Evolutionary conservation across 805 yeast species (phyloP).

Genomic region (Starmerella etchellsii): DNA sequence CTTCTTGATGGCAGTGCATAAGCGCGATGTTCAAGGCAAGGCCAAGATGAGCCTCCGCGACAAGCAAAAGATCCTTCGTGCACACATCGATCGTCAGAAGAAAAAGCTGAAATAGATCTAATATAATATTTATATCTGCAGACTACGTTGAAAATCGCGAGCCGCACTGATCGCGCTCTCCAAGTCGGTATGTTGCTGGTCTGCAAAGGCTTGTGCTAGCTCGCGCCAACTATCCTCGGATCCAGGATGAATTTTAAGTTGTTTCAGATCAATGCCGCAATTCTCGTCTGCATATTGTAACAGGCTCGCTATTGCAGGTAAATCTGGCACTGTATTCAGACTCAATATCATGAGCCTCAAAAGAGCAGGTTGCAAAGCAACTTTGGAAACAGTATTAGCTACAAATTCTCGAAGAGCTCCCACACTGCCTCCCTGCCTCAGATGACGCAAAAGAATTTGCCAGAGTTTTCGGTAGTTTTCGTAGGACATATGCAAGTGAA

Average conservation of each 20-base stretch:
- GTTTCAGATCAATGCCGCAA: neutral
- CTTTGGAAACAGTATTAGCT: neutral
- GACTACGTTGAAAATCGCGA: neutral
- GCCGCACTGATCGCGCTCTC: neutral
- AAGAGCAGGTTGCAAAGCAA: neutral
- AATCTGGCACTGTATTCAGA: constrained; percentile 2
- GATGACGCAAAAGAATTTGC: neutral
- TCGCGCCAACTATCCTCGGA: neutral
- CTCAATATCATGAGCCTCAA: neutral
- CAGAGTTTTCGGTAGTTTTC: constrained; percentile 2
- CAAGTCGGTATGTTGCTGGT: neutral
- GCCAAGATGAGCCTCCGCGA: constrained; percentile 81
- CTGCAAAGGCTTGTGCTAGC: neutral
- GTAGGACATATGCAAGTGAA: neutral
- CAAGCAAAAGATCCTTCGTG: constrained; percentile 71
- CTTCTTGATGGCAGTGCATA: constrained; percentile 97
- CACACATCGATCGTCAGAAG: constrained; percentile 84
- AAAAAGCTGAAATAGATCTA: constrained; percentile 44
- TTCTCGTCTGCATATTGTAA: constrained; percentile 3
- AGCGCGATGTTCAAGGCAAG: constrained; percentile 86
- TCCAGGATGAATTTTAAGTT: neutral
- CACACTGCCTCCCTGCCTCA: neutral
- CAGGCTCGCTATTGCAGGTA: constrained; percentile 5
- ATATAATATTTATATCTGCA: too few species aligned
- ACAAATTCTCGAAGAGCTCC: constrained; percentile 1